Conservation (phyloP, 495 filamentous ascomycete genomes). For the Aspergillus panamensis region DNA sequence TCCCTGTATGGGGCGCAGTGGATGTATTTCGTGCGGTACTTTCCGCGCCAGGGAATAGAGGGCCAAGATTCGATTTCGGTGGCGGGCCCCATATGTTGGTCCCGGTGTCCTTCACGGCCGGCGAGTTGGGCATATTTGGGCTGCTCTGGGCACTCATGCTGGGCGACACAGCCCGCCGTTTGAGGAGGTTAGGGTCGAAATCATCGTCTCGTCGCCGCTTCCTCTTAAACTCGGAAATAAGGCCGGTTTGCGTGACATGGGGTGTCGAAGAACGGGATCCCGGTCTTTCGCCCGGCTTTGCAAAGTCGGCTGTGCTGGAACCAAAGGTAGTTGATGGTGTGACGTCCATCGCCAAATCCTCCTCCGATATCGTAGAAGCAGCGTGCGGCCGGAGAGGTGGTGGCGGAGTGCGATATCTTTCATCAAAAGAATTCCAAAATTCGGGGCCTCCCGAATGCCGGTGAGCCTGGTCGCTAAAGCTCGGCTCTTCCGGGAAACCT, state of each 20-base stretch:
- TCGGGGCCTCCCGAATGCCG: slow-evolving; percentile 66
- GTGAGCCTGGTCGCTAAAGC: slow-evolving; percentile 68
- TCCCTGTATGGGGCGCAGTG: slow-evolving; percentile 33
- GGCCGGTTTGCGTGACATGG: slow-evolving; percentile 37
- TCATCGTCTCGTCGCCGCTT: slow-evolving; percentile 89
- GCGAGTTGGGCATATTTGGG: slow-evolving; percentile 77
- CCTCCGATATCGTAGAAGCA: slow-evolving; percentile 61
- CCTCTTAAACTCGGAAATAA: slow-evolving; percentile 65
- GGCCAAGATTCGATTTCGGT: slow-evolving; percentile 55
- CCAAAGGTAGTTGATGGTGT: slow-evolving; percentile 53
- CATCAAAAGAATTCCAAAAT: slow-evolving; percentile 78
- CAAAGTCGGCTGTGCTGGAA: slow-evolving; percentile 27
- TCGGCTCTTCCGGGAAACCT: slow-evolving; percentile 55
- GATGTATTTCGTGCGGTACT: slow-evolving; percentile 32
- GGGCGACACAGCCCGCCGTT: slow-evolving; percentile 88
- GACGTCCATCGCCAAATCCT: slow-evolving; percentile 76
- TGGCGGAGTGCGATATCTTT: slow-evolving; percentile 61
- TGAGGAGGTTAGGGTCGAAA: slow-evolving; percentile 84
- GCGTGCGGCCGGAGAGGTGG: slow-evolving; percentile 53
- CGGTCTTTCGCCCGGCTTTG: slow-evolving; percentile 32
- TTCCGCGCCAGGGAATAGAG: slow-evolving; percentile 48
- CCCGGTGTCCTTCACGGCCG: slow-evolving; percentile 63
- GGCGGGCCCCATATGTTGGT: slow-evolving; percentile 64
- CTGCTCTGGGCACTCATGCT: slow-evolving; percentile 89
- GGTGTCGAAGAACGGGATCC: slow-evolving; percentile 50